Evolutionary conservation across 2,329 filamentous ascomycete genomes (phyloP), one percentile per base, ranked within the genome.

Genomic region (Zymoseptoria passerinii): DNA sequence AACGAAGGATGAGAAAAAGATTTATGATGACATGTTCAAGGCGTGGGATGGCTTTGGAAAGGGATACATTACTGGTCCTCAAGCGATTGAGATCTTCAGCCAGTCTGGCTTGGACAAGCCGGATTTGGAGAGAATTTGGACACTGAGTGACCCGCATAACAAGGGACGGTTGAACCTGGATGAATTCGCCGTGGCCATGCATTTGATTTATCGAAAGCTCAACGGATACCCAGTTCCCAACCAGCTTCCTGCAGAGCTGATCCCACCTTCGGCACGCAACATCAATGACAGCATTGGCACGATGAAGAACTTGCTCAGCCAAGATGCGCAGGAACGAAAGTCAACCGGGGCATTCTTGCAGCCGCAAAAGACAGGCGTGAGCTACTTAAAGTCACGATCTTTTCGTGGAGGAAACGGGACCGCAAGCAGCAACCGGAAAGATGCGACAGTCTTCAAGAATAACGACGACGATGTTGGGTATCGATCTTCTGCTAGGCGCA

Each of bases 161-260:
- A 94, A 94, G 73, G 94, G 94, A 18, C 88, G 92, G 57, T 81
- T 99, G 28, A 92, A 99, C 68, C 83, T 97, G 69, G 94, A 99
- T 71, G 94, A 99, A 71, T 99, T 99, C 71, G 92, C 94, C 8
- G 92, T 99, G 55, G 91, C 92, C 8, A 99, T 99, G 94, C 94
- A 99, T 81, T 78, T 99, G 75, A 99, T 99, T 68, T 99, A 99
- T 77, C 84, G 94, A 67, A 96, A 95, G 72, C 81, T 99, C 55
- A 97, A 99, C 68, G 92, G 92, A 40, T 97, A 97, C 70, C 92
- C 92, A 1, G 81, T 97, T 29, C 94, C 94, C 16, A 89, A 86
- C 68, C 86, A 87, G 50, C 81, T 99, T 9, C 94, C 94, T 8
- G 85, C 94, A 0, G 94, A 99, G 77, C 83, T 99, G 60, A 86